Conservation (phyloP, 1,284 basidiomycete species). For the Takashimella tepidaria region DNA sequence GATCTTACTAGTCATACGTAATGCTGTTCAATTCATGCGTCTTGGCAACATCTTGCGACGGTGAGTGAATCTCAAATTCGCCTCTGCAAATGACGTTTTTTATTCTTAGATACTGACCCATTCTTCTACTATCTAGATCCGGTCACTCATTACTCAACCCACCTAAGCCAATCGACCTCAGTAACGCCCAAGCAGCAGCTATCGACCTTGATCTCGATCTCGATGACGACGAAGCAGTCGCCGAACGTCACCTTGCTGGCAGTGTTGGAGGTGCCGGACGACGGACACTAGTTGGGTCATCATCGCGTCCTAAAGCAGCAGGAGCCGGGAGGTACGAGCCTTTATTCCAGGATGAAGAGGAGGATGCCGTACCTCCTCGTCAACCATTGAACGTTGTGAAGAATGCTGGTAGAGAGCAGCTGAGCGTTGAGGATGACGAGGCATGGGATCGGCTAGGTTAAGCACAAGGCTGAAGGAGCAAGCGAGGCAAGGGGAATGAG, state of each 20-base stretch:
- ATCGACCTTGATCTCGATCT: slow-evolving; percentile 62
- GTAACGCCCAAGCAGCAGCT: slow-evolving; percentile 49
- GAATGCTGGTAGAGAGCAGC: slow-evolving; percentile 29
- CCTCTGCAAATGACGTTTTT: too few relatives aligned
- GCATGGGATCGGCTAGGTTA: slow-evolving; percentile 36
- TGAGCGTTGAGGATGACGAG: slow-evolving; percentile 41
- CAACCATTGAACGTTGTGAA: slow-evolving; percentile 18
- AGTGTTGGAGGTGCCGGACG: slow-evolving; percentile 3
- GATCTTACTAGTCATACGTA: slow-evolving; percentile 78
- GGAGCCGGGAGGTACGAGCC: slow-evolving; percentile 17
- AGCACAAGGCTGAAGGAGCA: too few relatives aligned
- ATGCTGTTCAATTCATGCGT: slow-evolving; percentile 83
- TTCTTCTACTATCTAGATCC: slow-evolving; percentile 55
- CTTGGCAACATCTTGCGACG: slow-evolving; percentile 84
- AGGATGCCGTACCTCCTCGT: slow-evolving; percentile 9
- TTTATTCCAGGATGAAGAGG: slow-evolving; percentile 26
- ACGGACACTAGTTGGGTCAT: slow-evolving; percentile 16
- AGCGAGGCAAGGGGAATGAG: too few relatives aligned
- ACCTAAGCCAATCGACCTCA: slow-evolving; percentile 87
- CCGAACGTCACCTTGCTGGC: slow-evolving; percentile 29
- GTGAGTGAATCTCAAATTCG: slow-evolving; percentile 56
- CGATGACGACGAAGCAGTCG: slow-evolving; percentile 55
- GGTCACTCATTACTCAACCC: slow-evolving; percentile 89
- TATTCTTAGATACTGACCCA: neutral
- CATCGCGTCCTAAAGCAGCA: slow-evolving; percentile 3